phyloP scores from a whole-genome alignment of 768 basidiomycete species.

The Termitomyces sp. region DNA sequence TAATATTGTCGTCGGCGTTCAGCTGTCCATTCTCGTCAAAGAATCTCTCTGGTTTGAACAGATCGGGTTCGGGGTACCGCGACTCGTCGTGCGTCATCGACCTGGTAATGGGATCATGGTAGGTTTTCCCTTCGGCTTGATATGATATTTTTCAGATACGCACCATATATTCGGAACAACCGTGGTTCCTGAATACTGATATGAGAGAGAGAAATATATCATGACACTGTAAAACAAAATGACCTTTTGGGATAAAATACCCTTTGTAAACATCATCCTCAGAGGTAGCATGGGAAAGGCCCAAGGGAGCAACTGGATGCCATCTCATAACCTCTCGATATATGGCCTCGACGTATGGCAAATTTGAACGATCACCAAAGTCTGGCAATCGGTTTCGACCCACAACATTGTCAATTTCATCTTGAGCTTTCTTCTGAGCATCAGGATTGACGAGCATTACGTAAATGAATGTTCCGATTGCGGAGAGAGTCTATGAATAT shows the following conservation, averaged over 20 bases:
- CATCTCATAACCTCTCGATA: slow-evolving; percentile 33
- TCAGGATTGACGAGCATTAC: slow-evolving; percentile 17
- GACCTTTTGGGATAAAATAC: slow-evolving; percentile 9
- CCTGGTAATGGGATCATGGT: not conserved
- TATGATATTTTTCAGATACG: not conserved
- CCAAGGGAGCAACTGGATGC: slow-evolving; percentile 9
- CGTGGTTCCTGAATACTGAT: not conserved
- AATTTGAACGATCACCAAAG: slow-evolving; percentile 25
- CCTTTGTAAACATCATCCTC: slow-evolving; percentile 8
- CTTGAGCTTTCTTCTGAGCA: slow-evolving; percentile 11
- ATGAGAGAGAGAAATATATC: not conserved
- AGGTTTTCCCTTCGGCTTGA: not conserved
- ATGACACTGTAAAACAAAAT: not conserved
- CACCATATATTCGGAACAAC: not conserved
- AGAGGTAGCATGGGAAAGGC: not conserved
- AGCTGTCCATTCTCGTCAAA: slow-evolving; percentile 1
- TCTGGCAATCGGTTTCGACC: slow-evolving; percentile 31
- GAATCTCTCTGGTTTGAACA: slow-evolving; percentile 6
- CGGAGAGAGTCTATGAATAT: slow-evolving; percentile 1
- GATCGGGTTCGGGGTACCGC: not conserved
- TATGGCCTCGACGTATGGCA: slow-evolving; percentile 36
- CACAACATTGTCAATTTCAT: slow-evolving; percentile 27
- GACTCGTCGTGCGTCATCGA: not conserved
- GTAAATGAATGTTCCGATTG: slow-evolving; percentile 13
- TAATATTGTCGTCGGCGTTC: not conserved